Conservation (phyloP, 805 yeast species). For the Millerozyma miso region DNA sequence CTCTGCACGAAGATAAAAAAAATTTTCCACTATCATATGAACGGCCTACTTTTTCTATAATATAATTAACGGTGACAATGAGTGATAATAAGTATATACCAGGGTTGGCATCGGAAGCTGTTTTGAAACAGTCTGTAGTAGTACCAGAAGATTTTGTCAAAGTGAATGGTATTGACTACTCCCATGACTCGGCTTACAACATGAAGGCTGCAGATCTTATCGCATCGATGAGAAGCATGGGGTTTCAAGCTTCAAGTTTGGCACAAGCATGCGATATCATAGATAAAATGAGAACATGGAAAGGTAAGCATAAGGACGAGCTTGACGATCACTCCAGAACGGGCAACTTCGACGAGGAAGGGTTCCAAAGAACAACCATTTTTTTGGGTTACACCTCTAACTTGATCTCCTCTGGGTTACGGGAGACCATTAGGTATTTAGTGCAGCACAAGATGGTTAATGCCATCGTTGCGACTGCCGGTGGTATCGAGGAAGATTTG, state of each 20-base stretch:
- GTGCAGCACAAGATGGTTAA: conserved; percentile 93
- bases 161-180: conserved; percentile 88
- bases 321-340: conserved; percentile 62
- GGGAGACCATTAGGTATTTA: conserved; percentile 84
- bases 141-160: conserved; percentile 75
- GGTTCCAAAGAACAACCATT: conserved; percentile 80
- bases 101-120: conserved; percentile 83
- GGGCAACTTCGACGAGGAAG: conserved; percentile 74
- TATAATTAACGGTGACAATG: conserved; percentile 1
- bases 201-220: conserved; percentile 78
- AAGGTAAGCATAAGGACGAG: conserved; percentile 71
- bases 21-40: too few relatives aligned
- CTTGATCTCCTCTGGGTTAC: conserved; percentile 87
- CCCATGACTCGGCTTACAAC: conserved; percentile 68
- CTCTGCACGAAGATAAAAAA: too few relatives aligned
- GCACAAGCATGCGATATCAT: conserved; percentile 90
- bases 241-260: conserved; percentile 89
- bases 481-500: conserved; percentile 96
- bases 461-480: conserved; percentile 95
- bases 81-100: conserved; percentile 40
- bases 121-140: conserved; percentile 78
- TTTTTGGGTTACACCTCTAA: conserved; percentile 97
- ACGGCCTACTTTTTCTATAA: too few relatives aligned
- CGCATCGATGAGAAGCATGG: conserved; percentile 87
- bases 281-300: conserved; percentile 89